Evolutionary conservation across 108 stramenopile genomes (phyloP).

Genomic region (Nannochloropsis salina): DNA sequence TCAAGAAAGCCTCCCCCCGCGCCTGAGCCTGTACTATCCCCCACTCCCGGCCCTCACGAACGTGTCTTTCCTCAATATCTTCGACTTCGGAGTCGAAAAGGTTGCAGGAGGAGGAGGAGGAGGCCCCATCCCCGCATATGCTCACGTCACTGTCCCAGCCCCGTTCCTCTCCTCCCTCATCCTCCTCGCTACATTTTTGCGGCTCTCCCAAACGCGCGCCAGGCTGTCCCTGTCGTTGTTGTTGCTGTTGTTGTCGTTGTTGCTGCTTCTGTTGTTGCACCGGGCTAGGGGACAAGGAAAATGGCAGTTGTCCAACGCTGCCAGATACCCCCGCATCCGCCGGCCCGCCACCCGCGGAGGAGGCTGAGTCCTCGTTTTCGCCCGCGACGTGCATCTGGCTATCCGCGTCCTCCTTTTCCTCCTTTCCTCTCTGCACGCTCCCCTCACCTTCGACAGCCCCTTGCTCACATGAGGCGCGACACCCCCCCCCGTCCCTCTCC

Average conservation of each 20-base stretch:
- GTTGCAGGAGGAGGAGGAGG: neutral
- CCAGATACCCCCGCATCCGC: neutral
- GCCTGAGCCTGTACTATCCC: neutral
- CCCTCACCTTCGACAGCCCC: neutral
- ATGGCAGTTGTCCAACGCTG: neutral
- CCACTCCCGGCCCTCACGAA: neutral
- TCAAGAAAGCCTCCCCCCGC: neutral
- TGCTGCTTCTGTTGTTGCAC: neutral
- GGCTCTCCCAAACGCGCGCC: too few species aligned
- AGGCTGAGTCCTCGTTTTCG: neutral
- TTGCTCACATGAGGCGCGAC: neutral
- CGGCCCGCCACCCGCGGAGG: neutral
- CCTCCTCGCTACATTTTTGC: too few species aligned
- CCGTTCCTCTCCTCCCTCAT: slow-evolving; percentile 10
- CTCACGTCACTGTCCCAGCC: slow-evolving; percentile 17
- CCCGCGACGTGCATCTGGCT: neutral
- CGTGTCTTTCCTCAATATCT: neutral
- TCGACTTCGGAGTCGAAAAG: neutral
- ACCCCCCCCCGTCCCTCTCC: neutral
- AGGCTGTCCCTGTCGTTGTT: too few species aligned
- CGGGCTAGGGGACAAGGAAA: too few species aligned
- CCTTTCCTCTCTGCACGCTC: slow-evolving; percentile 18
- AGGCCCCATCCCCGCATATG: neutral
- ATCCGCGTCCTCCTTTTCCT: slow-evolving; percentile 21
- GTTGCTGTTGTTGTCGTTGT: neutral